These are phyloP conservation scores for Aspergillus pseudonomiae DNA, from an alignment of 2,329 filamentous ascomycete species.

Conservation along the genomic window DNA sequence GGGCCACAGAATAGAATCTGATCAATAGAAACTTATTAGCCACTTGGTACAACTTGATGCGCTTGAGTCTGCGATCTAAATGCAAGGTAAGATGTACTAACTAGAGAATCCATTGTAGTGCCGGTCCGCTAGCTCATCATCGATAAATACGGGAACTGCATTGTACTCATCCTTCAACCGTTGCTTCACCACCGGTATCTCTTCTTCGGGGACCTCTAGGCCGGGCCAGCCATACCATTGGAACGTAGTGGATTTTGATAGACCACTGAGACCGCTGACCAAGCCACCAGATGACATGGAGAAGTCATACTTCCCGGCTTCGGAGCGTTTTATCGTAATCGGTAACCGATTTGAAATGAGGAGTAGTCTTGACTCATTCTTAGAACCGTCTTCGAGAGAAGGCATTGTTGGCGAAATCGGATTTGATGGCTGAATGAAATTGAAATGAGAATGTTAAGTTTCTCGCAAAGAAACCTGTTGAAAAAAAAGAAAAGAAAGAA, in stretches of 20 bases:
- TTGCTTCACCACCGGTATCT: conserved; percentile 73
- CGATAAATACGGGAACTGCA: conserved; percentile 88
- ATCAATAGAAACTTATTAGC: conserved; percentile 16
- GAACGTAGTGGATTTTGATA: conserved; percentile 91
- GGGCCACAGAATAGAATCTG: conserved; percentile 96
- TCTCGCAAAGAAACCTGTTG: background rate
- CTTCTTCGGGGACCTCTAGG: conserved; percentile 83
- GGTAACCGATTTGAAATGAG: conserved; percentile 93
- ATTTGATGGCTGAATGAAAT: background rate
- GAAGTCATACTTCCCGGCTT: conserved; percentile 89
- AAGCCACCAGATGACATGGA: conserved; percentile 96
- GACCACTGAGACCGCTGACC: conserved; percentile 87
- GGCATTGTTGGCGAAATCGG: conserved; percentile 32
- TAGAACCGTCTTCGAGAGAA: conserved; percentile 33
- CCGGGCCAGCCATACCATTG: conserved; percentile 99
- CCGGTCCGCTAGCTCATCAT: conserved; percentile 87
- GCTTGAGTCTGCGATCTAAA: background rate
- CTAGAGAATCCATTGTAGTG: conserved; percentile 99
- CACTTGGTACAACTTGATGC: background rate
- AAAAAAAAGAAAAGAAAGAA: background rate
- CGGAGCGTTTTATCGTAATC: conserved; percentile 92
- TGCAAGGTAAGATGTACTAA: conserved; percentile 49
- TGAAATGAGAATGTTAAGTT: background rate
- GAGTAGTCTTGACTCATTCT: conserved; percentile 61
- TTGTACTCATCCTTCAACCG: conserved; percentile 84